Percentiles rank a stretch among this genome's conserved stretches.
These are phyloP conservation scores for Cyclotella cryptica DNA, from an alignment of 108 stramenopile species.

Conservation along the genomic window DNA sequence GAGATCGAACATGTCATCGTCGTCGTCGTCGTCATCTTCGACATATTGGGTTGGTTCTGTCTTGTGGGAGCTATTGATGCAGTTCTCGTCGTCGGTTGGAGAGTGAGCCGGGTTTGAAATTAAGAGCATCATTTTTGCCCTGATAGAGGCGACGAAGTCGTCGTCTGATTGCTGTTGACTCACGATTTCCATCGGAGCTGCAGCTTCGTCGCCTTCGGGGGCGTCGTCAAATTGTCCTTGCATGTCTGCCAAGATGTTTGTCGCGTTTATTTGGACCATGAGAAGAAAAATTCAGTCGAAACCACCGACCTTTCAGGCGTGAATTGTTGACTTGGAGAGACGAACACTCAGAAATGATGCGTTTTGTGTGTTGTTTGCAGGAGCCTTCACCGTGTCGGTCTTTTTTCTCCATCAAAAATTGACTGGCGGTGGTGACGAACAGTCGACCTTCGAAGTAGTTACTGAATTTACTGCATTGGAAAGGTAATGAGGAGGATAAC, in stretches of 20 bases:
- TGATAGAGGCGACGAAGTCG: slow-evolving; percentile 33
- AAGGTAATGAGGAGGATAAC: no score
- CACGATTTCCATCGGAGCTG: neutral
- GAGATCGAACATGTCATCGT: slow-evolving; percentile 50
- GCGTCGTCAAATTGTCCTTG: slow-evolving; percentile 69
- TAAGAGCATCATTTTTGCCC: slow-evolving; percentile 35
- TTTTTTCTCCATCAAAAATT: no score
- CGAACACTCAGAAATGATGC: no score
- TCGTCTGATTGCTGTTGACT: slow-evolving; percentile 24
- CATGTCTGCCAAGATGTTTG: slow-evolving; percentile 5
- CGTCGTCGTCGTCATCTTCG: slow-evolving; percentile 33
- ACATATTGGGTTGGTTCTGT: slow-evolving; percentile 9
- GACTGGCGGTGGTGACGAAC: no score
- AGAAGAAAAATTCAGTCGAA: no score
- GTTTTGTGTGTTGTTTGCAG: no score
- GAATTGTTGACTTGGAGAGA: no score
- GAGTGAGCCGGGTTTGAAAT: neutral
- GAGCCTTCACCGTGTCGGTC: no score
- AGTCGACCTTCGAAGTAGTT: no score
- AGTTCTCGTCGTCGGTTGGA: neutral
- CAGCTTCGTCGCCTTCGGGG: slow-evolving; percentile 33
- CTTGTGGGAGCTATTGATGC: neutral
- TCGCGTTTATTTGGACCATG: no score
- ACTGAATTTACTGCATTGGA: no score
- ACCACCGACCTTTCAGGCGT: no score